Base-by-base conservation (phyloP, 2,329 filamentous ascomycete species). In the Sporothrix luriei region DNA sequence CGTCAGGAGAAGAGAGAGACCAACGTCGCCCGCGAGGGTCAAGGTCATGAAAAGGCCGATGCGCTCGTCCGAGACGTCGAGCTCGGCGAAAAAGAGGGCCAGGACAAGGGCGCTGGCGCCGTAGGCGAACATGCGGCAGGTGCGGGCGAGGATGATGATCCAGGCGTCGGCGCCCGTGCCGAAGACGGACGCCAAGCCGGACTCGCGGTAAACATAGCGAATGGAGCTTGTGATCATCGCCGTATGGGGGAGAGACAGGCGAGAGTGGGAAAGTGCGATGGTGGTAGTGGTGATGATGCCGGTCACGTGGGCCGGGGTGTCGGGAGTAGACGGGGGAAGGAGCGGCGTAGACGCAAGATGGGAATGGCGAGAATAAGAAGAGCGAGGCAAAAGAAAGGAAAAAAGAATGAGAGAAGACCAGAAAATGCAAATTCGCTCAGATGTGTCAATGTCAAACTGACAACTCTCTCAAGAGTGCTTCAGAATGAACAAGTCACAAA, bases 11-110 rank as follows among this genome's bases (percentile, higher is more conserved):
- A 88, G 83, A 1, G 84, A 84, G 9, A 90, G 83, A 0, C 85
- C 75, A 1, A 89, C 86, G 77, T 90, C 87, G 14, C 88, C 88
- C 2, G 83, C 75, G 16, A 90, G 80, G 0, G 88, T 90, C 49
- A 90, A 77, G 0, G 85, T 88, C 87, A 90, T 88, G 74, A 90
- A 94, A 7, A 89, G 75, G 6, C 88, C 88, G 70, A 90, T 89
- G 26, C 81, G 82, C 33, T 84, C 80, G 75, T 89, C 87, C 0
- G 86, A 81, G 68, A 88, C 83, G 0, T 79, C 78, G 14, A 90
- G 77, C 24, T 83, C 82, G 7, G 84, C 82, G 66, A 90, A 84
- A 75, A 88, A 89, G 19, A 88, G 84, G 13, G 86, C 88, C 57
- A 90, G 80, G 66, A 89, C 85, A 57, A 90, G 80, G 0, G 87